These are phyloP conservation scores for Corchorus capsularis DNA, from an alignment of 345 rosid genomes.

Conservation along the genomic window DNA sequence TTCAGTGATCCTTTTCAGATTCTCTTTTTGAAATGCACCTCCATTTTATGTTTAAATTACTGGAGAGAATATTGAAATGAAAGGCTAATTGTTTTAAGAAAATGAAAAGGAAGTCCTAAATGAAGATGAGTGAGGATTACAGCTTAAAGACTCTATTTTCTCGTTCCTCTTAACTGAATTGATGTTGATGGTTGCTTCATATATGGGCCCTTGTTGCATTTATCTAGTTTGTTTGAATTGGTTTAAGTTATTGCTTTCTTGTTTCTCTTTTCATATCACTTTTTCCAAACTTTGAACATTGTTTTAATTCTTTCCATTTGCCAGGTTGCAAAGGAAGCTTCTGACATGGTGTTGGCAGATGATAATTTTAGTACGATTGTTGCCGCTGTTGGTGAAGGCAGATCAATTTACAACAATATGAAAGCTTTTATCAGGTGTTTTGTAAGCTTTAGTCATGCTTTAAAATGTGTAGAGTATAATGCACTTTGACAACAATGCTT, in stretches of 20 bases:
- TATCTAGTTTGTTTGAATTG: background rate
- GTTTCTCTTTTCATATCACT: background rate
- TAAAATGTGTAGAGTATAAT: background rate
- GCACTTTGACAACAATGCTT: background rate
- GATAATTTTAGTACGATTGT: slow-evolving; percentile 78
- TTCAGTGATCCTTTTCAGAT: background rate
- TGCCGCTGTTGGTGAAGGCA: slow-evolving; percentile 74
- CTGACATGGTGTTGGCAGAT: slow-evolving; percentile 82
- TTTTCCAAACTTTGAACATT: background rate
- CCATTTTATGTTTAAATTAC: background rate
- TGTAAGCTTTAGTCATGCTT: slow-evolving; percentile 3
- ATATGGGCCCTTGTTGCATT: background rate
- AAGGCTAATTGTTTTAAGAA: background rate
- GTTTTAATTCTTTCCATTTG: background rate
- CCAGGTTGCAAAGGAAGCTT: slow-evolving; percentile 85
- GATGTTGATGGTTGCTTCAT: background rate
- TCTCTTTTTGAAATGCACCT: background rate
- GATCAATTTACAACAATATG: slow-evolving; percentile 75
- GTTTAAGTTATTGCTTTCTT: slow-evolving; percentile 4
- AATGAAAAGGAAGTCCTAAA: background rate
- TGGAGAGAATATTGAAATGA: background rate
- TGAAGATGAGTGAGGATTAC: background rate
- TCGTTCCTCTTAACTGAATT: background rate
- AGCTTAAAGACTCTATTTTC: background rate
- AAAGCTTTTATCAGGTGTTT: slow-evolving; percentile 76